Evolutionary conservation across 2,329 filamentous ascomycete genomes (phyloP), one percentile per base, ranked within the genome.

Genomic region (Aspergillus terreus): DNA sequence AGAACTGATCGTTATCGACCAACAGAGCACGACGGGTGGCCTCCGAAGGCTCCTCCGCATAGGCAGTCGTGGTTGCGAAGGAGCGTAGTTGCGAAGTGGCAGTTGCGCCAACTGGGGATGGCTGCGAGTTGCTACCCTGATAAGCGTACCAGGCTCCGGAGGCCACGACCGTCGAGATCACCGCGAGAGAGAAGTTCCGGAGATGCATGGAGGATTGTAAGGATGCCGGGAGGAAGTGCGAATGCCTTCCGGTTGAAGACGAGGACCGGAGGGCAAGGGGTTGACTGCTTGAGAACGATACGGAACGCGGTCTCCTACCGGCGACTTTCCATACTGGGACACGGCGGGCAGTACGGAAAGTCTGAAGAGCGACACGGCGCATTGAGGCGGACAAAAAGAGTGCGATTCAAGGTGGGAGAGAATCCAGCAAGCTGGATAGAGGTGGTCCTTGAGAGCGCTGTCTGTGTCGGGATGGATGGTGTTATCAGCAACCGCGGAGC

Each of bases 1-100:
- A 92, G 46, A 99, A 82, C 70, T 95, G 86, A 67, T 95, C 90
- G 64, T 92, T 87, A 54, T 92, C 90, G 47, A 99, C 89, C 40
- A 96, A 85, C 21, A 97, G 79, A 17, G 95, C 89, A 59, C 80
- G 78, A 23, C 79, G 70, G 32, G 80, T 77, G 32, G 75, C 65
- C 79, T 91, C 71, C 73, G 82, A 66, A 10, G 73, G 69, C 32
- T 69, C 68, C 53, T 73, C 70, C 12, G 67, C 64, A 53, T 71
- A 65, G 43, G 58, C 58, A 46, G 61, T 58, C 49, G 59, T 53
- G 48, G 53, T 66, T 53, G 65, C 52, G 52, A 65, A 50, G 12
- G 62, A 56, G 40, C 63, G 57, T 33, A 61, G 55, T 40, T 65
- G 62, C 10, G 63, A 60, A 25, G 58, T 49, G 21, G 60, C 54